Evolutionary conservation across 768 basidiomycete genomes (phyloP), one percentile per base, ranked within the genome.

Genomic region (Mycena olivaceomarginata): DNA sequence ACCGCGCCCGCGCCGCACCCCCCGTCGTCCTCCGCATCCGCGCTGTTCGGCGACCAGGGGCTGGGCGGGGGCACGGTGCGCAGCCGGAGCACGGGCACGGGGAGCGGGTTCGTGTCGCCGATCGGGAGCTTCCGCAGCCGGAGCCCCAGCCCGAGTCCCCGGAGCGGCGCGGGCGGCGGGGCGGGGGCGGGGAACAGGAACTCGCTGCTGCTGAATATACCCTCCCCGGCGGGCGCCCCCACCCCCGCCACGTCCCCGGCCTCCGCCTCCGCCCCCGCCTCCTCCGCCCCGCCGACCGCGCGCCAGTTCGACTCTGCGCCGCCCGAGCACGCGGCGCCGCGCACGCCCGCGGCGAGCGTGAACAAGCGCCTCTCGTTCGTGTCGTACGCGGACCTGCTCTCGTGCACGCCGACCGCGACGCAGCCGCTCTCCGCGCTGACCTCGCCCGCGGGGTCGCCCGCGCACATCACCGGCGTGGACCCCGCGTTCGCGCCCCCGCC

Each of bases 321-420:
- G 22, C 67, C 74, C 15, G 53, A 2, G 1, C 87, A 89, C 68
- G 77, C 77, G 1, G 3, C 31, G 31, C 31, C 31, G 31, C 31
- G 31, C 31, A 31, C 31, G 31, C 31, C 31, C 31, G 31, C 31
- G 31, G 31, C 31, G 31, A 31, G 31, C 31, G 31, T 31, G 31
- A 87, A 88, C 40, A 96, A 97, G 80, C 93, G 96, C 2, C 91
- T 97, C 13, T 97, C 96, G 0, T 98, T 97, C 89, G 91, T 98
- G 85, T 95, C 96, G 5, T 97, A 97, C 84, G 91, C 94, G 39
- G 97, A 98, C 84, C 90, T 98, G 3, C 91, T 98, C 56, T 87
- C 94, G 0, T 94, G 94, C 0, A 92, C 95, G 0, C 97, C 97
- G 0, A 88, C 93, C 0, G 89, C 94, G 12, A 92, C 93, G 15